Base-by-base conservation (phyloP, 495 filamentous ascomycete genomes). In the Bombardia bombarda region DNA sequence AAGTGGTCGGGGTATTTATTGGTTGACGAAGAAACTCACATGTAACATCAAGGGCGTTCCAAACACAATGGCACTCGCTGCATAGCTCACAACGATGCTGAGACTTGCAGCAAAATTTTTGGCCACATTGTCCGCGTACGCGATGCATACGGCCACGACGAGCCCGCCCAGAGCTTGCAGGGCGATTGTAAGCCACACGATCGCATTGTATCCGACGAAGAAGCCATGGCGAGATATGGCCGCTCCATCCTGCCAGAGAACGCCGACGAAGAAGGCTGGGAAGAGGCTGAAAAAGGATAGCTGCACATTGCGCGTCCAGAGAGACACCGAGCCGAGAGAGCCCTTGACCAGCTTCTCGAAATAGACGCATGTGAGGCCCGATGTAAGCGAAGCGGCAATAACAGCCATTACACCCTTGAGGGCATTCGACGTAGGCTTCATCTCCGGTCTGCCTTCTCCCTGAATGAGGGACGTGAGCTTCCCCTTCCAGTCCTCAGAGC, bases 301-400 rank as follows among this genome's bases (percentile, higher is more conserved):
- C 56, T 87, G 83, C 35, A 84, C 77, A 47, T 87, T 87, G 24
- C 82, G 78, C 21, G 84, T 68, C 83, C 83, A 86, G 21, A 86
- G 51, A 3, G 80, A 82, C 4, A 67, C 70, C 7, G 68, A 55
- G 1, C 58, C 66, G 4, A 68, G 67, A 30, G 80, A 79, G 46
- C 86, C 80, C 49, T 80, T 83, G 26, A 86, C 57, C 0, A 86
- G 77, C 50, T 82, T 86, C 61, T 87, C 83, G 53, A 86, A 84
- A 49, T 79, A 82, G 13, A 84, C 75, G 14, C 79, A 75, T 0
- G 76, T 81, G 16, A 83, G 61, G 3, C 81, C 78, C 25, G 82
- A 86, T 2, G 79, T 72, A 34, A 73, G 51, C 43, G 77, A 79
- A 21, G 82, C 75, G 3, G 73, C 68, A 26, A 83, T 52, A 4